A percentile compares a stretch with the other conserved stretches of the same genome.
Evolutionary conservation across 371 early-diverging fungal species (phyloP).

Genomic region (Actinomortierella wolfii): DNA sequence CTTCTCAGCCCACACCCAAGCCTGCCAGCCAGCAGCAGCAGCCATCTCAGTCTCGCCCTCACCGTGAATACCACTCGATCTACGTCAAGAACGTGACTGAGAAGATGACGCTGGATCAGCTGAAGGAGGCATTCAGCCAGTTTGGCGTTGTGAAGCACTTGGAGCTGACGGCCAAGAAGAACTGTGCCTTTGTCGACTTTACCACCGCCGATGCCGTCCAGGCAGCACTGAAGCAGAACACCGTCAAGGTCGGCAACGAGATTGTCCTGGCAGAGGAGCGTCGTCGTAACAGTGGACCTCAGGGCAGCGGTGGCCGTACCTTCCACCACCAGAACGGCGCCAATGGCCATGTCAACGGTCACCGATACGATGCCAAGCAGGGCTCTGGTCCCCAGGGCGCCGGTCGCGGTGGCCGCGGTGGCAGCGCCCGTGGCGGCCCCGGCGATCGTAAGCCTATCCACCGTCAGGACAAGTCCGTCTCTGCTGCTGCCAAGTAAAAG

Average conservation of each 20-base stretch:
- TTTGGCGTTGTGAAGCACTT: slow-evolving; percentile 51
- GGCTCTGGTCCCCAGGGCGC: slow-evolving; percentile 24
- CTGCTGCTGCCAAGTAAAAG: too few species aligned
- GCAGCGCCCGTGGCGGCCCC: slow-evolving; percentile 24
- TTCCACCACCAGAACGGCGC: slow-evolving; percentile 11
- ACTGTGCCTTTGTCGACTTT: slow-evolving; percentile 67
- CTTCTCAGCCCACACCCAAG: slow-evolving; percentile 23
- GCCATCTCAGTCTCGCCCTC: slow-evolving; percentile 17
- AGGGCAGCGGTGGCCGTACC: slow-evolving; percentile 13
- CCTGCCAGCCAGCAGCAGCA: slow-evolving; percentile 16
- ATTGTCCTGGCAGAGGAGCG: slow-evolving; percentile 53
- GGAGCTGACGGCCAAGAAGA: slow-evolving; percentile 51
- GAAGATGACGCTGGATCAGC: slow-evolving; percentile 40
- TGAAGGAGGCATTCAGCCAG: slow-evolving; percentile 48
- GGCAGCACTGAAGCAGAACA: slow-evolving; percentile 51
- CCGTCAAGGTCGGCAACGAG: slow-evolving; percentile 51
- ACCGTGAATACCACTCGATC: slow-evolving; percentile 26
- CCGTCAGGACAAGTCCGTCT: too few species aligned
- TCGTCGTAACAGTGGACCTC: slow-evolving; percentile 40
- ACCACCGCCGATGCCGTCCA: slow-evolving; percentile 49
- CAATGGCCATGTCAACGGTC: slow-evolving; percentile 4
- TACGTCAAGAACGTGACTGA: slow-evolving; percentile 39
- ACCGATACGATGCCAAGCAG: slow-evolving; percentile 6
- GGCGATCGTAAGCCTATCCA: slow-evolving; percentile 20
- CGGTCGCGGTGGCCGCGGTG: slow-evolving; percentile 18